These are phyloP conservation scores for Leishmania lainsoni DNA, from an alignment of 208 protist species.

Conservation along the genomic window DNA sequence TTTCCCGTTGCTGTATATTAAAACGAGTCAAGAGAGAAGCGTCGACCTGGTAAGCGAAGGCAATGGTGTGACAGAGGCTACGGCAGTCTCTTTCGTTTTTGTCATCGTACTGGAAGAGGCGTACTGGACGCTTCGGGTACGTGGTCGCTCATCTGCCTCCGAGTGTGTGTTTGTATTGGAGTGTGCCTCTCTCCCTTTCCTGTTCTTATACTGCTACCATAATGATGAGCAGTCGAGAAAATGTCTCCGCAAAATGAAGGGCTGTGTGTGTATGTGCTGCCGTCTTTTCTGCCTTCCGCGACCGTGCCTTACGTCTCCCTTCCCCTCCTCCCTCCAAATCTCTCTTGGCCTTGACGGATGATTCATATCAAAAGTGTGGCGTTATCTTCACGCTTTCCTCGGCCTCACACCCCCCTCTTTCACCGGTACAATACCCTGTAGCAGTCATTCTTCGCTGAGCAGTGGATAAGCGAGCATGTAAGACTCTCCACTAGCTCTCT, in stretches of 20 bases:
- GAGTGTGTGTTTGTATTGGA: neutral
- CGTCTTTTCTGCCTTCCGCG: neutral
- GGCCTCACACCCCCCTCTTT: neutral
- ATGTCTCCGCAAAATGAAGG: neutral
- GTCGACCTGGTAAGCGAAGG: neutral
- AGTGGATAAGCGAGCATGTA: neutral
- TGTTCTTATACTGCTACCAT: neutral
- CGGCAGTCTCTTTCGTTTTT: constrained; percentile 9
- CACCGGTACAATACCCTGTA: neutral
- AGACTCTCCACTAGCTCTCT: neutral
- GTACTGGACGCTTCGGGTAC: neutral
- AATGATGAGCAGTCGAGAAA: neutral
- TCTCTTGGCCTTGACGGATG: neutral
- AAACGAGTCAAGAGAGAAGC: neutral
- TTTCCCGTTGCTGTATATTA: neutral
- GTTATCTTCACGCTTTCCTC: neutral
- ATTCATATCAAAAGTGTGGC: neutral
- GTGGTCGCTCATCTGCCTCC: constrained; percentile 2
- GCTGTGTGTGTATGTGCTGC: neutral
- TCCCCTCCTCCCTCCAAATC: neutral
- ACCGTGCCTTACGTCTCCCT: neutral
- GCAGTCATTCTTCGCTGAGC: neutral
- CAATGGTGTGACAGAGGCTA: neutral
- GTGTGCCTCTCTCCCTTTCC: neutral
- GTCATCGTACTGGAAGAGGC: neutral